Evolutionary conservation across 495 filamentous ascomycete genomes (phyloP), one percentile per base, ranked within the genome.

Genomic region (Annulohypoxylon maeteangense): DNA sequence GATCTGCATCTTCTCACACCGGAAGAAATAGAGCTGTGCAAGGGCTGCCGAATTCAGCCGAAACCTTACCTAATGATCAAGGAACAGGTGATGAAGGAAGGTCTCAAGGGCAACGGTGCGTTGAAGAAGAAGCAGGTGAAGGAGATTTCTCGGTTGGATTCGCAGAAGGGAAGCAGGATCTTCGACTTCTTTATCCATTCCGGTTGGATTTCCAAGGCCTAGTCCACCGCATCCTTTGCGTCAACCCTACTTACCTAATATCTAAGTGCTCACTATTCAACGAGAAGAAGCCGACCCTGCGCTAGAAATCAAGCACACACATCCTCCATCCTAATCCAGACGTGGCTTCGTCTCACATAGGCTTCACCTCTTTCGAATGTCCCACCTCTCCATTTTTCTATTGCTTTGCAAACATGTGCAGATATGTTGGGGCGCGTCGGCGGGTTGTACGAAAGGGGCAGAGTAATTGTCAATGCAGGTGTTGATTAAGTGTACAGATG

Each of bases 1-100:
- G 96, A 98, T 70, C 76, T 93, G 16, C 95, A 98, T 71, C 86
- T 99, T 0, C 81, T 98, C n/a, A 91, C 91, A 0, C 84, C 87
- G 4, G 94, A 95, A 56, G 96, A 98, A 78, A 82, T 85, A 0
- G 92, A 97, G 74, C 80, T 99, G 3, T 98, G 96, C 80, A 90
- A 90, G 67, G 87, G 89, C 51, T 83, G 97, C 4, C 88, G 92
- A 31, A 79, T 98, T 34, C 89, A 93, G 78, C 96, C 95, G 1
- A 98, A 98, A 79, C 92, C 96, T 1, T 99, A 97, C 76, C 76
- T 97, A 34, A 92, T 92, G 71, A 94, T 99, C 79, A 98, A 98
- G 79, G 93, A 97, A 75, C 87, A 90, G 27, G 79, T 97, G 36
- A 78, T 98, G 48, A 92, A 91, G 75, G 94, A 98, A 75, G 92